A percentile compares a stretch with the other conserved stretches of the same genome.
These are phyloP conservation scores for Rasamsonia emersonii DNA, from an alignment of 2,329 filamentous ascomycete species.

Conservation along the genomic window DNA sequence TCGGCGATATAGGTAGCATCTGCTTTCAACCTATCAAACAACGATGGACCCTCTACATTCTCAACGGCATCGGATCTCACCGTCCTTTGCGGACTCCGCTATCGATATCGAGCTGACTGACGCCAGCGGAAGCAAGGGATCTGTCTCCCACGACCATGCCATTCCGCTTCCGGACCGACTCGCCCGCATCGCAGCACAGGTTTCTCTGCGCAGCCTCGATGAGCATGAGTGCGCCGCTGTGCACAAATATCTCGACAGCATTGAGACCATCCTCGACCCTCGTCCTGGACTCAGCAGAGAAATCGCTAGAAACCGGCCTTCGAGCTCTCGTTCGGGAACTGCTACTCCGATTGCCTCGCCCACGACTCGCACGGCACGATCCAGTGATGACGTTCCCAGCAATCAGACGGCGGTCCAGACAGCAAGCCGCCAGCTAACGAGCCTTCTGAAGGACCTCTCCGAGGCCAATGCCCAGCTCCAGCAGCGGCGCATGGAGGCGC, in stretches of 20 bases:
- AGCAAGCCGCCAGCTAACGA: conserved; percentile 12
- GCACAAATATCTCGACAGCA: conserved; percentile 21
- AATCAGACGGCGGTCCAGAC: conserved; percentile 1
- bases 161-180: not conserved
- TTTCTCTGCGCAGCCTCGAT: conserved; percentile 2
- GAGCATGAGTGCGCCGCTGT: conserved; percentile 21
- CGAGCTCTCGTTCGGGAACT: conserved; percentile 7
- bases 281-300: conserved; percentile 14
- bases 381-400: not conserved
- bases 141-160: conserved; percentile 7
- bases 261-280: conserved; percentile 20
- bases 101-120: conserved; percentile 15
- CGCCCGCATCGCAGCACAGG: conserved; percentile 6
- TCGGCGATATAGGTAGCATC: no score
- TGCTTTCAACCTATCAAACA: no score
- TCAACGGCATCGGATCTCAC: conserved; percentile 5
- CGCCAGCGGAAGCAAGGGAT: not conserved
- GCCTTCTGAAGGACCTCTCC: conserved; percentile 19
- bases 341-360: conserved; percentile 4
- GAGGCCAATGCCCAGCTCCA: conserved; percentile 18
- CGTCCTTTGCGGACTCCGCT: conserved; percentile 18
- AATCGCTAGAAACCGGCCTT: conserved; percentile 12
- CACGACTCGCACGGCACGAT: not conserved
- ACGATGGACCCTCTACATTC: conserved; percentile 5
- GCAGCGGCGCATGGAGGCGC: conserved; percentile 20